A percentile compares a stretch with the other conserved stretches of the same genome.
These are phyloP conservation scores for Cercospora berteroae DNA, from an alignment of 2,329 filamentous ascomycete species.

Conservation along the genomic window DNA sequence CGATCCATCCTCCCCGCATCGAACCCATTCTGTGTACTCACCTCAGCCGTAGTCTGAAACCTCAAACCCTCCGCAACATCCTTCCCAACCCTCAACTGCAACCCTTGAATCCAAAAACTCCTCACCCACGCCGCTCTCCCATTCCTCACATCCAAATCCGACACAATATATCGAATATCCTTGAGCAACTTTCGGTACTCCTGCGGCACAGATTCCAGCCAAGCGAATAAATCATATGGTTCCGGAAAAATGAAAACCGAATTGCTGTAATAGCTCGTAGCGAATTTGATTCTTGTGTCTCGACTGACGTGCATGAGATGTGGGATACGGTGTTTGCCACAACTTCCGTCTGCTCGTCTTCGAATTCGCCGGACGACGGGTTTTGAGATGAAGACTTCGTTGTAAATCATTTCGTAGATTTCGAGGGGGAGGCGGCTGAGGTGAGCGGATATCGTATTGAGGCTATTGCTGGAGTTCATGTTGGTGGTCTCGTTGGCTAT, in stretches of 20 bases:
- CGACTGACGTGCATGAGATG: not conserved
- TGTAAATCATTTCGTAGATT: not conserved
- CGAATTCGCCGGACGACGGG: not conserved
- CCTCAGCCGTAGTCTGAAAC: conserved; percentile 1
- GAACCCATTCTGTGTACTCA: not conserved
- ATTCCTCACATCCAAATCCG: not conserved
- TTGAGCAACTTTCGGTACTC: not conserved
- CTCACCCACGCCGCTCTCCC: not conserved
- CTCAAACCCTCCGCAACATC: conserved; percentile 5
- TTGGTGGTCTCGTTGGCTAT: not conserved
- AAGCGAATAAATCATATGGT: not conserved
- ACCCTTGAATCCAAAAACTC: conserved; percentile 2
- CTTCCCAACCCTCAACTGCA: conserved; percentile 1
- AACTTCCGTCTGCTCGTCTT: not conserved
- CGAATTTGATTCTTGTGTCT: not conserved
- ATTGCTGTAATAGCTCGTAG: not conserved
- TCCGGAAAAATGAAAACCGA: not conserved
- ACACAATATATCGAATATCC: not conserved
- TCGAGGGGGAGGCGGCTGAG: not conserved
- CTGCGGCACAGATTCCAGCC: not conserved
- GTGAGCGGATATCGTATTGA: not conserved
- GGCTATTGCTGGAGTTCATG: not conserved
- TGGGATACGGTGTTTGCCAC: not conserved
- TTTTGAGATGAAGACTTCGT: not conserved
- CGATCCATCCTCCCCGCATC: not conserved